Conservation (phyloP, 768 basidiomycete species). For the Boletus reticulatus region DNA sequence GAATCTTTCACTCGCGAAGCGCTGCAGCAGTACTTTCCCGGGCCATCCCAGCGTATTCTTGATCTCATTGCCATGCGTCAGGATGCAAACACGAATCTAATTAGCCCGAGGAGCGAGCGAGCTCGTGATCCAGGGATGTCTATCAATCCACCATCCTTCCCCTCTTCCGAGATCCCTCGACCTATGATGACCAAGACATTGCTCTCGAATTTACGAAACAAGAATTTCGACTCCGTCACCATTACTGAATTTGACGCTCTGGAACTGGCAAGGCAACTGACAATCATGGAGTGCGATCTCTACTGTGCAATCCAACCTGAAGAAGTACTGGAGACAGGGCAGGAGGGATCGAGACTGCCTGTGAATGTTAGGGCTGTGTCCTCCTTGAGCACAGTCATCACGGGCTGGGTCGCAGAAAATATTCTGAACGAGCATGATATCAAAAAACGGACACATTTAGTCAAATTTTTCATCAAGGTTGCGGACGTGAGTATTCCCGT, state of each 20-base stretch:
- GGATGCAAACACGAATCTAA: conserved; percentile 43
- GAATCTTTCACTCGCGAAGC: conserved; percentile 62
- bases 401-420: conserved; percentile 94
- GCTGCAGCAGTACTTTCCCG: conserved; percentile 59
- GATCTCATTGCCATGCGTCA: conserved; percentile 61
- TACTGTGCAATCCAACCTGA: conserved; percentile 86
- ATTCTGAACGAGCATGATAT: conserved; percentile 88
- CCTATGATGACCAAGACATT: conserved; percentile 84
- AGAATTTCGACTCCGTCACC: conserved; percentile 56
- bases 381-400: conserved; percentile 87
- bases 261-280: conserved; percentile 91
- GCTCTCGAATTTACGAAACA: conserved; percentile 63
- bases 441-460: conserved; percentile 72
- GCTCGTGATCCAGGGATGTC: conserved; percentile 75
- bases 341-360: conserved; percentile 61
- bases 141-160: conserved; percentile 55
- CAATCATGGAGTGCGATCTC: conserved; percentile 87
- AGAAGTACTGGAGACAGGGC: conserved; percentile 83
- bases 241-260: conserved; percentile 92
- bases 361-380: conserved; percentile 81
- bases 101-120: conserved; percentile 61
- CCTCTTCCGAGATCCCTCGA: conserved; percentile 72
- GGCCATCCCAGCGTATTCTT: conserved; percentile 68
- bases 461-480: conserved; percentile 94
- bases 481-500: conserved; percentile 64